These are phyloP conservation scores for Pythium dissotocum DNA, from an alignment of 352 stramenopile species.

Conservation along the genomic window DNA sequence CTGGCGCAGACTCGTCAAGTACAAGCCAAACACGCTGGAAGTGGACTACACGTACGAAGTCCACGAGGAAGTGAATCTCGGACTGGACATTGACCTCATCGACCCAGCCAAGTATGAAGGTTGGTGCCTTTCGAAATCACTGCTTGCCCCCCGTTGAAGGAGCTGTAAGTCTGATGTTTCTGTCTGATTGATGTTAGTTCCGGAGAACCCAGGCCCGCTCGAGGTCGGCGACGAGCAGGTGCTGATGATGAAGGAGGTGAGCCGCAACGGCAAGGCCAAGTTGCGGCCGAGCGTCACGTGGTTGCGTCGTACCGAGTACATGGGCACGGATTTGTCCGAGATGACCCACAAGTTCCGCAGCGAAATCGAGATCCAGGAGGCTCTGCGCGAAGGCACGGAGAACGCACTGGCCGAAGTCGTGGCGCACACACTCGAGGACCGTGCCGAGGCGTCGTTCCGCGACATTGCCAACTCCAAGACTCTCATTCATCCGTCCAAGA, in stretches of 20 bases:
- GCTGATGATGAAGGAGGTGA: conserved; percentile 79
- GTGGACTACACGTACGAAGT: conserved; percentile 88
- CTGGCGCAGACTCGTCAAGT: conserved; percentile 70
- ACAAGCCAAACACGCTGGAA: conserved; percentile 84
- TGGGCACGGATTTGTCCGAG: conserved; percentile 86
- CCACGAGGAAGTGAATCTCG: conserved; percentile 79
- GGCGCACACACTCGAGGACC: conserved; percentile 66
- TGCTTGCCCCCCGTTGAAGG: neutral
- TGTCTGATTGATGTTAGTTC: conserved; percentile 34
- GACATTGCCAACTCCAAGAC: conserved; percentile 66
- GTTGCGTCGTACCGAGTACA: conserved; percentile 83
- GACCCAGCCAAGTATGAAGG: conserved; percentile 86
- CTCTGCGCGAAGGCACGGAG: conserved; percentile 78
- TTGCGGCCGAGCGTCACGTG: conserved; percentile 73
- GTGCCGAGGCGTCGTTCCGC: conserved; percentile 78
- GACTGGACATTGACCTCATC: conserved; percentile 81
- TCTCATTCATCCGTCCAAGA: conserved; percentile 80
- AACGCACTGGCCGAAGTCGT: conserved; percentile 77
- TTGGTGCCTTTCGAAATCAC: conserved; percentile 14
- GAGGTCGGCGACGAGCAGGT: conserved; percentile 75
- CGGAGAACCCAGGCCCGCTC: conserved; percentile 45
- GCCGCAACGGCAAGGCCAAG: conserved; percentile 58
- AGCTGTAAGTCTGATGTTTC: neutral
- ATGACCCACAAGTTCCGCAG: conserved; percentile 88
- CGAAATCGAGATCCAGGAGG: conserved; percentile 82